Conservation (phyloP, 2,329 filamentous ascomycete genomes). For the Calonectria hawksworthii region DNA sequence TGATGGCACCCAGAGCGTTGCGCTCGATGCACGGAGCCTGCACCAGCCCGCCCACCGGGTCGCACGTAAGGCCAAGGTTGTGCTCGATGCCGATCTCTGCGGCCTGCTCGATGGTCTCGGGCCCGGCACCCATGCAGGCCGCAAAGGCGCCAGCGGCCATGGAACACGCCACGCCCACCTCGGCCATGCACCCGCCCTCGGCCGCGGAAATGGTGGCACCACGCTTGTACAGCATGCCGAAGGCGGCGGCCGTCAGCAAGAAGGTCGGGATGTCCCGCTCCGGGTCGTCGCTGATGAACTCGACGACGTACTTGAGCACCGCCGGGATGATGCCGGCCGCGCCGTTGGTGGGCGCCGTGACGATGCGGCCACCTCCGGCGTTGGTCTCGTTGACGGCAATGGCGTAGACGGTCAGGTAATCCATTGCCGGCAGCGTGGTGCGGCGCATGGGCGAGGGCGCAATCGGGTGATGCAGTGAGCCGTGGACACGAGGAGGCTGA, state of each 20-base stretch:
- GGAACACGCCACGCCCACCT: conserved; percentile 65
- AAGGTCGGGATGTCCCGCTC: conserved; percentile 65
- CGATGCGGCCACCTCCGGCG: conserved; percentile 63
- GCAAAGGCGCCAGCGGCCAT: conserved; percentile 67
- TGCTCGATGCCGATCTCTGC: conserved; percentile 68
- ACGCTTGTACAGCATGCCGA: conserved; percentile 68
- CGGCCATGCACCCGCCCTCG: conserved; percentile 67
- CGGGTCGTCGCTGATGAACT: conserved; percentile 64
- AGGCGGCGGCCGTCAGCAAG: conserved; percentile 62
- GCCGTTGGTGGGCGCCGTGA: conserved; percentile 66
- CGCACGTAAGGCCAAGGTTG: conserved; percentile 65
- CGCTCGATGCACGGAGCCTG: conserved; percentile 67
- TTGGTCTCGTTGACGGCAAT: conserved; percentile 69
- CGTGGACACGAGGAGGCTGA: conserved; percentile 58
- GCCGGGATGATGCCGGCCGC: conserved; percentile 66
- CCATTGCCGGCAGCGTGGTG: conserved; percentile 64
- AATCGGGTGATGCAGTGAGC: conserved; percentile 61
- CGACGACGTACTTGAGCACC: conserved; percentile 64
- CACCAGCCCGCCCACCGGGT: conserved; percentile 64
- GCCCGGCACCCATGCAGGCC: conserved; percentile 65
- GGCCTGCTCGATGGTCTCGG: conserved; percentile 64
- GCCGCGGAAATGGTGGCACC: conserved; percentile 66
- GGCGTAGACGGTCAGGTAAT: conserved; percentile 64
- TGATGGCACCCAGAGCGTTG: conserved; percentile 65
- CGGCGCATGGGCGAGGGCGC: conserved; percentile 60